Evolutionary conservation across 345 rosid genomes (phyloP).

Genomic region (Linum usitatissimum): DNA sequence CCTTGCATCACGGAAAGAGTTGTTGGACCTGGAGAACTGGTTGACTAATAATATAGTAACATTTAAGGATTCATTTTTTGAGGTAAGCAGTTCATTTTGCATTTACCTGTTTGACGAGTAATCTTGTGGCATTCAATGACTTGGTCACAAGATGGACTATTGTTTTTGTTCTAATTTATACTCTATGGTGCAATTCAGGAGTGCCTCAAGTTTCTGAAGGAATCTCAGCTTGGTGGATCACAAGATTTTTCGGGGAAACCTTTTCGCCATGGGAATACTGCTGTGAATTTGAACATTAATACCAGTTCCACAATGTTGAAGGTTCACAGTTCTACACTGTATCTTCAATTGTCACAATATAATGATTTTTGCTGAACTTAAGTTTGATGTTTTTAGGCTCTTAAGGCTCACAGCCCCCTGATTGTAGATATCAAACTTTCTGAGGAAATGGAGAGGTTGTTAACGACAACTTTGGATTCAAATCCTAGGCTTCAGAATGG

Average conservation of each 20-base stretch:
- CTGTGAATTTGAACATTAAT: slow-evolving; percentile 49
- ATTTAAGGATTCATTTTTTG: slow-evolving; percentile 64
- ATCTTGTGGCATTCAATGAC: slow-evolving; percentile 6
- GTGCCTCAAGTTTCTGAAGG: slow-evolving; percentile 74
- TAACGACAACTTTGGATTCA: slow-evolving; percentile 37
- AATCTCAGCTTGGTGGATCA: slow-evolving; percentile 52
- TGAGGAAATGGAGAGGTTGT: slow-evolving; percentile 68
- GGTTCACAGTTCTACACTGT: slow-evolving; percentile 28
- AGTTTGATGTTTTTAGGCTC: slow-evolving; percentile 34
- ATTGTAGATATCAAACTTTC: slow-evolving; percentile 41
- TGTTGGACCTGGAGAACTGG: slow-evolving; percentile 80
- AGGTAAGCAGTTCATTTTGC: slow-evolving; percentile 33
- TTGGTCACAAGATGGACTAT: slow-evolving; percentile 7
- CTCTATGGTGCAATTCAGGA: slow-evolving; percentile 44
- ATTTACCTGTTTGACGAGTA: background rate
- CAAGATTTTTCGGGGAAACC: slow-evolving; percentile 48
- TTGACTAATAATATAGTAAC: slow-evolving; percentile 41
- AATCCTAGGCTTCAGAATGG: slow-evolving; percentile 63
- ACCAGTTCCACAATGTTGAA: slow-evolving; percentile 49
- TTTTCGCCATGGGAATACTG: slow-evolving; percentile 46
- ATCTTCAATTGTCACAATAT: background rate
- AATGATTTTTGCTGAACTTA: slow-evolving; percentile 1
- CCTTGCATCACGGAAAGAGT: slow-evolving; percentile 69
- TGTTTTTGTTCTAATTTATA: background rate
- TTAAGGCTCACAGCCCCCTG: slow-evolving; percentile 42